Evolutionary conservation across 2,329 filamentous ascomycete species (phyloP).

Genomic region (Xylariaceae sp.): DNA sequence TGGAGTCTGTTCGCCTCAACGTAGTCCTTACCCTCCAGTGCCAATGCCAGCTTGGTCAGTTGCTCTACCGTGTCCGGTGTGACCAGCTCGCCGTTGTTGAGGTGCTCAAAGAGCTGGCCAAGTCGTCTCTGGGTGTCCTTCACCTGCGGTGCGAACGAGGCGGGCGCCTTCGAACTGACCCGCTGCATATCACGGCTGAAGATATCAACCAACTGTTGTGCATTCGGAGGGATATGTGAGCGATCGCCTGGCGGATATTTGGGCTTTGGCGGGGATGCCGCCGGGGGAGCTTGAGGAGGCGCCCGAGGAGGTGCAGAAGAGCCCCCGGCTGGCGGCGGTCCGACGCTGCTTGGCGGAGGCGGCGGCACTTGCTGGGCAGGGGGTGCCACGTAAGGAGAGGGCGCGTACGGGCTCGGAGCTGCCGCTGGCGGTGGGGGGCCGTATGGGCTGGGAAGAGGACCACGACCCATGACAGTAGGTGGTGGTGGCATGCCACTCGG

Average conservation of each 20-base stretch:
- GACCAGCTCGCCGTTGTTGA: conserved; percentile 91
- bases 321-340: conserved; percentile 29
- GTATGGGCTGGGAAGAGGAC: conserved; percentile 43
- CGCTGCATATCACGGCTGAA: conserved; percentile 81
- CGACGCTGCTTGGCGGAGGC: conserved; percentile 34
- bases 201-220: conserved; percentile 75
- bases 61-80: conserved; percentile 70
- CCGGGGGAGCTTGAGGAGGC: too few relatives aligned
- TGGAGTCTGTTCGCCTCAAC: conserved; percentile 62
- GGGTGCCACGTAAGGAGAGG: conserved; percentile 45
- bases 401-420: conserved; percentile 55
- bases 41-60: conserved; percentile 58
- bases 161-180: conserved; percentile 77
- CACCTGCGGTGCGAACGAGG: conserved; percentile 82
- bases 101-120: conserved; percentile 88
- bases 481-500: conserved; percentile 27
- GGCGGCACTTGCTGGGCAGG: conserved; percentile 37
- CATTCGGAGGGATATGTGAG: conserved; percentile 74
- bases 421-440: conserved; percentile 43
- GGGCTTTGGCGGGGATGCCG: conserved; percentile 48
- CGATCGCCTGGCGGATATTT: conserved; percentile 82
- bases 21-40: conserved; percentile 65
- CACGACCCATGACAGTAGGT: conserved; percentile 35
- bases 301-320: conserved; percentile 43
- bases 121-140: conserved; percentile 91